phyloP scores from a whole-genome alignment of 2,329 filamentous ascomycete species.

The Calonectria pseudoreteaudii region DNA sequence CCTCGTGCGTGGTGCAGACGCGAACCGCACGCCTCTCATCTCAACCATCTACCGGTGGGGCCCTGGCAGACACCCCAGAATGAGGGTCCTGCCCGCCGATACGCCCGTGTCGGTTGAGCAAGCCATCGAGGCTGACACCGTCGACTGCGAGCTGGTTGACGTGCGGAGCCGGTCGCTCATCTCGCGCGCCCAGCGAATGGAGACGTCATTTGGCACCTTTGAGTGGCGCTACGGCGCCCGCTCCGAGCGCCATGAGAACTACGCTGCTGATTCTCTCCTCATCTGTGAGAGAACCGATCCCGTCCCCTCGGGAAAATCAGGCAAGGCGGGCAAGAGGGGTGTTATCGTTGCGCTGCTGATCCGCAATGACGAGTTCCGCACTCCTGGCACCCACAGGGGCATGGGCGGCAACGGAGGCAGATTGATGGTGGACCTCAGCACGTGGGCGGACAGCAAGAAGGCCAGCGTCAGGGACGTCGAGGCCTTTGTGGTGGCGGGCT shows the following conservation, averaged over 20 bases:
- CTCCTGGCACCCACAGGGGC: constrained; percentile 27
- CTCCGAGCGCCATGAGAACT: constrained; percentile 22
- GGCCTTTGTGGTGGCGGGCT: constrained; percentile 37
- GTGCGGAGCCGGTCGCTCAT: constrained; percentile 28
- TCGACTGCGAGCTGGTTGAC: constrained; percentile 27
- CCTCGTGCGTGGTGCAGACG: constrained; percentile 29
- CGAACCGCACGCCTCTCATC: constrained; percentile 26
- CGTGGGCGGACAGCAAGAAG: constrained; percentile 30
- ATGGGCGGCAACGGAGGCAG: constrained; percentile 39
- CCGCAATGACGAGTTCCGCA: constrained; percentile 35
- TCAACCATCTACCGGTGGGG: constrained; percentile 39
- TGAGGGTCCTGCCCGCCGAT: constrained; percentile 24
- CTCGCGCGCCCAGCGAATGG: constrained; percentile 34
- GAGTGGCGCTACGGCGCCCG: constrained; percentile 35
- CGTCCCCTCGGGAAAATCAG: not conserved
- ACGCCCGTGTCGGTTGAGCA: constrained; percentile 28
- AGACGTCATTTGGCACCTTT: constrained; percentile 35
- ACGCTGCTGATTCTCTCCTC: constrained; percentile 31
- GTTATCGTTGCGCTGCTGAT: constrained; percentile 33
- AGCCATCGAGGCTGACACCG: constrained; percentile 20
- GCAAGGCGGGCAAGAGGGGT: constrained; percentile 8
- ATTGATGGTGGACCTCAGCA: constrained; percentile 35
- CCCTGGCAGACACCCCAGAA: constrained; percentile 32
- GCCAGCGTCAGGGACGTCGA: constrained; percentile 23
- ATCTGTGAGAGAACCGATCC: constrained; percentile 30